Conservation (phyloP, 148 eudicot species). For the Diospyros kaki region DNA sequence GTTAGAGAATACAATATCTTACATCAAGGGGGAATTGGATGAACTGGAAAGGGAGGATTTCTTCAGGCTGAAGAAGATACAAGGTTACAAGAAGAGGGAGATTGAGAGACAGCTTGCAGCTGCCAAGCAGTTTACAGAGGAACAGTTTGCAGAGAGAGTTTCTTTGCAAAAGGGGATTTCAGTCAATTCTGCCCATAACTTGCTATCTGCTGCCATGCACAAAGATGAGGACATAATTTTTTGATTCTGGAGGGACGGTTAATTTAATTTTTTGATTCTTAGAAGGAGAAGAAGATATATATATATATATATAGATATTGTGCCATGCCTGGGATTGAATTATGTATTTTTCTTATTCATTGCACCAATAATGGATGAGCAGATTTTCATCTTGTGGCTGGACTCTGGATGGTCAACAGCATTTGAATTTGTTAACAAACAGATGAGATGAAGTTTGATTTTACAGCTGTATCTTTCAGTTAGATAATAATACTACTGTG, state of each 20-base stretch:
- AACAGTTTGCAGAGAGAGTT: conserved; percentile 47
- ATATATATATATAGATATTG: background rate
- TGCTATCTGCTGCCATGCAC: conserved; percentile 31
- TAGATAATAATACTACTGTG: too few species aligned
- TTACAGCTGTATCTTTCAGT: too few species aligned
- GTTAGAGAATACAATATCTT: conserved; percentile 62
- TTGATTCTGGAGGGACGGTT: conserved; percentile 20
- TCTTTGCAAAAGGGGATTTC: conserved; percentile 54
- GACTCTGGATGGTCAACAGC: too few species aligned
- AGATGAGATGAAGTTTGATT: too few species aligned
- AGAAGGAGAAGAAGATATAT: background rate
- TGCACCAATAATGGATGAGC: background rate
- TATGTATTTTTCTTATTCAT: background rate
- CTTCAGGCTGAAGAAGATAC: conserved; percentile 81
- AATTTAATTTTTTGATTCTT: background rate
- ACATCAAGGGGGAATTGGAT: conserved; percentile 81
- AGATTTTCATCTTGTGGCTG: background rate
- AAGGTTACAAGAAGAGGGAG: conserved; percentile 74
- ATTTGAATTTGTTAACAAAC: too few species aligned
- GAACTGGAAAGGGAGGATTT: conserved; percentile 85
- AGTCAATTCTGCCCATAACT: conserved; percentile 39
- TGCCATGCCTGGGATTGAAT: background rate
- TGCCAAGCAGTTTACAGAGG: conserved; percentile 56
- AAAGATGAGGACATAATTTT: conserved; percentile 75
- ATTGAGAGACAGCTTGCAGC: conserved; percentile 50